Base-by-base conservation (phyloP, 768 basidiomycete species). In the Termitomyces sp. region DNA sequence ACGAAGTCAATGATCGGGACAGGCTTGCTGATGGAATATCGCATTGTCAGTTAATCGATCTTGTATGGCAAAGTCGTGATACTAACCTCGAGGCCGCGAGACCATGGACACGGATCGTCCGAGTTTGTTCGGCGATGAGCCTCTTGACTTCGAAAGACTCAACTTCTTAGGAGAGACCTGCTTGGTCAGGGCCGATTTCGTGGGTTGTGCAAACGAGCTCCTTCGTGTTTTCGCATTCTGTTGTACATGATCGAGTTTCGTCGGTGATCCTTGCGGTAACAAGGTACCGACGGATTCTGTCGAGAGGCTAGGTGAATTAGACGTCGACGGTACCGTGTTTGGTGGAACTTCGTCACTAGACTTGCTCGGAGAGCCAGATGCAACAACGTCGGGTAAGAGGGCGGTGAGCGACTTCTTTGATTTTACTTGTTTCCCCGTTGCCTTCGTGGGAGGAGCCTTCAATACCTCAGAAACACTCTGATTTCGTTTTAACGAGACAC, bases 91-190 rank as follows among this genome's bases (percentile, higher is more conserved):
- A 15, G 72, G 69, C 50, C 65, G 67, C 58, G 71, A 59, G 37
- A 65, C 45, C 69, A 71, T 64, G 47, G 68, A 68, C 18, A 68
- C 63, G 15, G 74, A 67, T 34, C 74, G 69, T 7, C 68, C 69
- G 34, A 75, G 66, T 56, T 73, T 74, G 2, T 60, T 62, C 3
- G 75, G 74, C 18, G 76, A 73, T 34, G 69, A 62, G 7, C 68
- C 64, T 37, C 63, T 58, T 30, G 68, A 62, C 44, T 67, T 73
- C 9, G 66, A 56, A 48, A 66, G 58, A 15, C n/a, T 42, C 4
- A 16, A 12, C 46, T 58, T 58, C 18, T 16, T 42, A 3, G 58
- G 54, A 24, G 58, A 55, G 18, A 64, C 60, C 31, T 66, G 61
- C 58, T 67, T 71, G 3, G 63, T 65, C 55, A 65, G 24, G 45